Percentiles rank a stretch among this genome's conserved stretches.
Conservation (phyloP, 2,329 filamentous ascomycete genomes). For the Microcyclosporella mali region DNA sequence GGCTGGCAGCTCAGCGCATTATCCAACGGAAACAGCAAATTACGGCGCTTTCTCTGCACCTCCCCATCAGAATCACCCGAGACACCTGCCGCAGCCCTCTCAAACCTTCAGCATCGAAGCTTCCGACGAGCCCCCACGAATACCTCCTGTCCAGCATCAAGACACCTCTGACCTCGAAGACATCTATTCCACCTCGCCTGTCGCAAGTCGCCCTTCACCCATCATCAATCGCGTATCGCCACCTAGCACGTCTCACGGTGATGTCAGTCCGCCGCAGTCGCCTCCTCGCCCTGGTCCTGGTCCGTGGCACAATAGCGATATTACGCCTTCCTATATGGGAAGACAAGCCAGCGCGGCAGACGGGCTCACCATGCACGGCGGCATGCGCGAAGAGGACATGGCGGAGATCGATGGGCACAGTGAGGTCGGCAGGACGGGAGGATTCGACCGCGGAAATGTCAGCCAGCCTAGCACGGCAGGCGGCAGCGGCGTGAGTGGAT, state of each 20-base stretch:
- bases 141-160: conserved; percentile 9
- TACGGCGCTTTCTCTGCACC: conserved; percentile 12
- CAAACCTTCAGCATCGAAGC: conserved; percentile 21
- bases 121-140: conserved; percentile 14
- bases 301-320: conserved; percentile 27
- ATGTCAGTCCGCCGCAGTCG: conserved; percentile 8
- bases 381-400: conserved; percentile 10
- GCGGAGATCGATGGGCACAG: conserved; percentile 10
- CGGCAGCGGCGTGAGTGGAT: conserved; percentile 5
- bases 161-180: conserved; percentile 24
- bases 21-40: conserved; percentile 13
- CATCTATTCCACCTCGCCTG: conserved; percentile 13
- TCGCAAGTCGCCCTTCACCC: too few species aligned
- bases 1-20: conserved; percentile 25
- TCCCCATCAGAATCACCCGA: background rate
- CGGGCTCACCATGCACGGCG: conserved; percentile 44
- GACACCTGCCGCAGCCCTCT: conserved; percentile 3
- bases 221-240: conserved; percentile 13
- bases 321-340: conserved; percentile 39
- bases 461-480: conserved; percentile 8
- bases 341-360: conserved; percentile 40
- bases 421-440: conserved; percentile 3
- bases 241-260: conserved; percentile 8
- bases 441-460: conserved; percentile 5
- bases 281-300: conserved; percentile 20